These are phyloP conservation scores for Dryadomyces sulphureus DNA, from an alignment of 2,329 filamentous ascomycete species.

Conservation along the genomic window DNA sequence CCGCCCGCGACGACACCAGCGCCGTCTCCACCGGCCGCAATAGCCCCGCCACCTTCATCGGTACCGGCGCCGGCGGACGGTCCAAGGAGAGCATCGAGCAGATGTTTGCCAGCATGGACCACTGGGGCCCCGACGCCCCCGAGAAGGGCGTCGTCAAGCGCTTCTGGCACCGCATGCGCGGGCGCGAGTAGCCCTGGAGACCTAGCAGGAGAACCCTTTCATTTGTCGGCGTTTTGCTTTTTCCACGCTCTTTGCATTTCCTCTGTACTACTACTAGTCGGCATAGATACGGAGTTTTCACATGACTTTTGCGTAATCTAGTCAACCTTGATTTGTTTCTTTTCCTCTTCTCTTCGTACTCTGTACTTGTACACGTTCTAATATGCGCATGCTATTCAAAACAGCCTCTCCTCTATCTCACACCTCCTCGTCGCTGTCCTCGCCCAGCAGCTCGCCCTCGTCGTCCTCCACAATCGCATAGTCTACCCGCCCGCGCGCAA, in stretches of 20 bases:
- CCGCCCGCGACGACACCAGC: no score
- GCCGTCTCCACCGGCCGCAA: background rate
- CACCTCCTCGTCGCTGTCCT: constrained; percentile 85
- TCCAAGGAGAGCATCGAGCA: constrained; percentile 39
- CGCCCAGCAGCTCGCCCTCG: constrained; percentile 84
- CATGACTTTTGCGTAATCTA: no score
- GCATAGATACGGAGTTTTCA: no score
- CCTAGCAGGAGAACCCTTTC: no score
- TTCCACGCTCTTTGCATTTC: no score
- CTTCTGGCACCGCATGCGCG: constrained; percentile 48
- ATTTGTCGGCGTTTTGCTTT: no score
- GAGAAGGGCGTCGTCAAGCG: constrained; percentile 45
- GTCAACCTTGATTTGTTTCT: background rate
- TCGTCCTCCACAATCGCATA: constrained; percentile 84
- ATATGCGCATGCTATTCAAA: no score
- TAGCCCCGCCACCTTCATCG: constrained; percentile 15
- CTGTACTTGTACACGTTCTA: background rate
- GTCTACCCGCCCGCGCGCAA: constrained; percentile 73
- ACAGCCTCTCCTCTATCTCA: constrained; percentile 18
- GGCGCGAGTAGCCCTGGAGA: constrained; percentile 12
- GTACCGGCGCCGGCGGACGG: constrained; percentile 18
- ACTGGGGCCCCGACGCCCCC: constrained; percentile 27
- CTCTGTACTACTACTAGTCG: no score
- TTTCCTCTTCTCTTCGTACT: background rate
- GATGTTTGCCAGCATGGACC: constrained; percentile 38